These are phyloP conservation scores for Auxenochlorella pyrenoidosa DNA, from an alignment of 139 green algal species.

Conservation along the genomic window DNA sequence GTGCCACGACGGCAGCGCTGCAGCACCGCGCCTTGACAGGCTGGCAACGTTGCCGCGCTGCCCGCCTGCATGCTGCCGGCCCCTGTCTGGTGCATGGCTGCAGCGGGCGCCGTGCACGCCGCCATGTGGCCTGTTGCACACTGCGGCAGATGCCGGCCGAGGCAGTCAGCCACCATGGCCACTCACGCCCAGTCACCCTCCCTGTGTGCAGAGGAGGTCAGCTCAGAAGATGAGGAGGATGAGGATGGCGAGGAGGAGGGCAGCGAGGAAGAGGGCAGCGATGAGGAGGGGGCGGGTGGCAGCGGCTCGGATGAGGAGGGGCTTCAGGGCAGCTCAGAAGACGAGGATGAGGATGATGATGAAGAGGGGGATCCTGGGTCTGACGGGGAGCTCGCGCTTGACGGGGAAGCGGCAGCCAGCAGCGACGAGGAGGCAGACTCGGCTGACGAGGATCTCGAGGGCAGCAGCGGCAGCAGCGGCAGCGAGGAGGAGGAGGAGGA, in stretches of 20 bases:
- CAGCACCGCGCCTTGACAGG: too few relatives aligned
- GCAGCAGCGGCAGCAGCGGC: constrained; percentile 12
- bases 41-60: background rate
- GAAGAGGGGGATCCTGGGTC: constrained; percentile 35
- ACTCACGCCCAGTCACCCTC: background rate
- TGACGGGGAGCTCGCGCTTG: too few relatives aligned
- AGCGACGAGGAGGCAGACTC: background rate
- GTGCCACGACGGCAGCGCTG: too few relatives aligned
- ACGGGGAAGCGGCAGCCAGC: background rate
- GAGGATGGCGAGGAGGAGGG: constrained; percentile 31
- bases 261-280: constrained; percentile 32
- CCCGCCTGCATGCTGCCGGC: background rate
- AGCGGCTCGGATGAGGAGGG: background rate
- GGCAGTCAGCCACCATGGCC: too few relatives aligned
- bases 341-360: constrained; percentile 36
- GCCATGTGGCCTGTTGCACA: too few relatives aligned
- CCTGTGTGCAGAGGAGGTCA: background rate
- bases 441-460: constrained; percentile 25
- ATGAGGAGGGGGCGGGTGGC: constrained; percentile 15
- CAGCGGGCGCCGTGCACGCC: too few relatives aligned
- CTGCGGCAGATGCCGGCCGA: background rate
- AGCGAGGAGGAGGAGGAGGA: constrained; percentile 27
- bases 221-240: constrained; percentile 19
- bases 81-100: background rate
- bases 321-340: constrained; percentile 1